Percentiles rank a stretch among this genome's conserved stretches.
These are phyloP conservation scores for Kockiozyma suomiensis DNA, from an alignment of 805 yeast genomes.

Conservation along the genomic window DNA sequence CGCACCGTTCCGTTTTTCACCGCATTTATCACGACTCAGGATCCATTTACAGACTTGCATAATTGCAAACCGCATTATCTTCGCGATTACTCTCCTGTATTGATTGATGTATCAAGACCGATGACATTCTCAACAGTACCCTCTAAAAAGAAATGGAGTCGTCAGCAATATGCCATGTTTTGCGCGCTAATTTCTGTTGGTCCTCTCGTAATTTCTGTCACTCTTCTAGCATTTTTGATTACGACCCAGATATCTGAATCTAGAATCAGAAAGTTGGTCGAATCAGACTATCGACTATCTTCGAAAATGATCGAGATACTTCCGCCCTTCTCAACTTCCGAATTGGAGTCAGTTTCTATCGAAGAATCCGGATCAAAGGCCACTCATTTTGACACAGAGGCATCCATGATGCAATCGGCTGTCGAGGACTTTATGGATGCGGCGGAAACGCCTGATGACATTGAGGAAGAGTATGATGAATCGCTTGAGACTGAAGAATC, in stretches of 20 bases:
- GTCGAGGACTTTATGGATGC: conserved; percentile 30
- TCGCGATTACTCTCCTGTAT: conserved; percentile 5
- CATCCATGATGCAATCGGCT: conserved; percentile 26
- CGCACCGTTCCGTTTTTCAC: conserved; percentile 88
- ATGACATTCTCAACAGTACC: conserved; percentile 2
- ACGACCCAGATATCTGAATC: conserved; percentile 22
- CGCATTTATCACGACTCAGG: conserved; percentile 68
- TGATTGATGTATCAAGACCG: conserved; percentile 21
- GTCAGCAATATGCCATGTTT: conserved; percentile 12
- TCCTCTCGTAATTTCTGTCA: conserved; percentile 20
- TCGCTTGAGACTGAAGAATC: neutral
- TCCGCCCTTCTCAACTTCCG: neutral
- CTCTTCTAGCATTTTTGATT: conserved; percentile 12
- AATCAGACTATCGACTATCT: neutral
- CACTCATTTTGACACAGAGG: conserved; percentile 11
- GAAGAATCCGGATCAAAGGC: neutral
- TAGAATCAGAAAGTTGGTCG: conserved; percentile 2
- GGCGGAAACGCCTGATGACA: conserved; percentile 1
- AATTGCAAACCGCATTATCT: conserved; percentile 15
- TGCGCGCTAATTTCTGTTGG: conserved; percentile 26
- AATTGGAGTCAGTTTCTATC: neutral
- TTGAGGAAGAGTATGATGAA: neutral
- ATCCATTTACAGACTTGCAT: conserved; percentile 63
- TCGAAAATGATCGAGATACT: neutral
- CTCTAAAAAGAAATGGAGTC: conserved; percentile 4